These are phyloP conservation scores for Tetrapisispora fleetii DNA, from an alignment of 805 yeast species.

Conservation along the genomic window DNA sequence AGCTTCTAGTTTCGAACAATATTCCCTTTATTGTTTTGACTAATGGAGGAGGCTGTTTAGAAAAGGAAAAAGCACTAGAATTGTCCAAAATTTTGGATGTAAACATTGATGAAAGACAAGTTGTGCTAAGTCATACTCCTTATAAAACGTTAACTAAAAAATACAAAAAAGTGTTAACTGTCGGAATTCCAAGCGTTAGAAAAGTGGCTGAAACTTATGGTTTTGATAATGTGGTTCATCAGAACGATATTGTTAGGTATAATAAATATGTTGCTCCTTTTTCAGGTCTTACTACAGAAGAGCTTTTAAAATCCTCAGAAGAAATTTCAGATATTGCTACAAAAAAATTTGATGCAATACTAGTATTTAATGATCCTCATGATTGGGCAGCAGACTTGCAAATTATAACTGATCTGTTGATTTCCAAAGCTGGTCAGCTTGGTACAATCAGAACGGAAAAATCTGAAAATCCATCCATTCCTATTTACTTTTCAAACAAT, in stretches of 20 bases:
- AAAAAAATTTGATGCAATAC: constrained; percentile 56
- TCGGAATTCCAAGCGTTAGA: constrained; percentile 68
- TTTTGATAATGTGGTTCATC: constrained; percentile 60
- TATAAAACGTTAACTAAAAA: constrained; percentile 48
- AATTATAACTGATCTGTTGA: constrained; percentile 59
- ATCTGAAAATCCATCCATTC: constrained; percentile 44
- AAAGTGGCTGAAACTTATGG: constrained; percentile 70
- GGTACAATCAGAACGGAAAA: constrained; percentile 45
- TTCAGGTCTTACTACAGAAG: constrained; percentile 58
- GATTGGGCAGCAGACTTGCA: constrained; percentile 83
- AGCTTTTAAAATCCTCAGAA: constrained; percentile 34
- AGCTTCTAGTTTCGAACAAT: constrained; percentile 39
- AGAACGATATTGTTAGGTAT: constrained; percentile 57
- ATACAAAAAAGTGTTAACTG: constrained; percentile 58
- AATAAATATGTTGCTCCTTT: constrained; percentile 58
- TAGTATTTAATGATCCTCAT: constrained; percentile 82
- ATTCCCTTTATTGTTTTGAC: constrained; percentile 80
- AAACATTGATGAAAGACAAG: constrained; percentile 45
- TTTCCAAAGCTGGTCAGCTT: constrained; percentile 49
- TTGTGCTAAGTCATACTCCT: constrained; percentile 86
- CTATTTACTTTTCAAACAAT: constrained; percentile 70
- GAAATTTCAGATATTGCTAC: constrained; percentile 16
- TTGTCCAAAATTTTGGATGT: constrained; percentile 38
- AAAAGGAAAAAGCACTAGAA: constrained; percentile 45
- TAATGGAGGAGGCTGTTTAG: constrained; percentile 82